Conservation (phyloP, 169 alveolate genomes). For the Cryptosporidium xiaoi region DNA sequence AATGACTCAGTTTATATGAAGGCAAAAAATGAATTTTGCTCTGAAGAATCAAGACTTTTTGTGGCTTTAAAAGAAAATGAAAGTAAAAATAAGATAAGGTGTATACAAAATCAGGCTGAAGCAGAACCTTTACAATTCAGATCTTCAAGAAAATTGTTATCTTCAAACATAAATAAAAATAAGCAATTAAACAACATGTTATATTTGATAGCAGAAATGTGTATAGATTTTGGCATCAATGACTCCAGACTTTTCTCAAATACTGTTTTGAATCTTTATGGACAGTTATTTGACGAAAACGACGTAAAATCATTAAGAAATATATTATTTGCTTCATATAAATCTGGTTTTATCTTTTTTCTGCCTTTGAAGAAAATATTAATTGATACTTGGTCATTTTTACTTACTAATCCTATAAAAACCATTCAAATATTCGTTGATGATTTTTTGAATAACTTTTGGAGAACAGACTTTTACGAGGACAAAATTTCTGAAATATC, state of each 20-base stretch:
- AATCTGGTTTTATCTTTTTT: conserved; percentile 26
- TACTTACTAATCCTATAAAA: conserved; percentile 16
- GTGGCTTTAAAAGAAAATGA: not conserved
- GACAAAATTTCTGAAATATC: not conserved
- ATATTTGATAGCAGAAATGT: conserved; percentile 34
- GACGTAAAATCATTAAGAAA: conserved; percentile 1
- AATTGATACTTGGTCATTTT: conserved; percentile 29
- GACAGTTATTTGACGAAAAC: not conserved
- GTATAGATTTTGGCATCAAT: conserved; percentile 53
- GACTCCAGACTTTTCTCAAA: conserved; percentile 52
- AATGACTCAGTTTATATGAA: not conserved
- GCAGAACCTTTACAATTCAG: not conserved
- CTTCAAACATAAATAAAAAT: not conserved
- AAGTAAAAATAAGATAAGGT: conserved; percentile 34
- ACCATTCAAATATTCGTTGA: conserved; percentile 12
- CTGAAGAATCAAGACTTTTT: not conserved
- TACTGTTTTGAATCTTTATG: conserved; percentile 15
- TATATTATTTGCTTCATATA: conserved; percentile 37
- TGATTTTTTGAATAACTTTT: not conserved
- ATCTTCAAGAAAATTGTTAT: not conserved
- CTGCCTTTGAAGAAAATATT: conserved; percentile 15
- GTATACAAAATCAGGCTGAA: conserved; percentile 18
- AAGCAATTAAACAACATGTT: not conserved
- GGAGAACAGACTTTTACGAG: not conserved
- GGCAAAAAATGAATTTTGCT: not conserved